Percentiles rank a stretch among this genome's conserved stretches.
phyloP scores from a whole-genome alignment of 441 rosid genomes.

The Dalechampia spathulata region DNA sequence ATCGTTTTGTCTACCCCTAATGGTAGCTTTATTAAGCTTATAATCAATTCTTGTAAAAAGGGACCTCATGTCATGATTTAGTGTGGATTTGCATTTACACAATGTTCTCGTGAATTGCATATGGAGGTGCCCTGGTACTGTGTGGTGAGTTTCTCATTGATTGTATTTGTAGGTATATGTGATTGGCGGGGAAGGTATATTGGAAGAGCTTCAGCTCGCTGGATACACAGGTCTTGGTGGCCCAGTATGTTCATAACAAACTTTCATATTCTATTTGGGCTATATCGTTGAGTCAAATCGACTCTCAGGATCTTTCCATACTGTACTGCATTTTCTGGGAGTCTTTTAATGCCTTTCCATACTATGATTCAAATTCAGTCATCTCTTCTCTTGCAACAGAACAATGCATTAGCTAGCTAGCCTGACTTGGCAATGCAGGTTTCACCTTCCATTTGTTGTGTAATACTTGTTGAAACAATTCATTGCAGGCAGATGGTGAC shows the following conservation, averaged over 20 bases:
- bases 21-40: no score
- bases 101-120: neutral
- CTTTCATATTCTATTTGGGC: neutral
- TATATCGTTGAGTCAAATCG: no score
- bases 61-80: no score
- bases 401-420: neutral
- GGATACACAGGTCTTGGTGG: constrained; percentile 90
- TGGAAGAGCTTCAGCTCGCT: constrained; percentile 88
- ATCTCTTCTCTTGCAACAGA: neutral
- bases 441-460: neutral
- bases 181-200: constrained; percentile 89
- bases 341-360: neutral
- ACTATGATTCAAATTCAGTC: neutral
- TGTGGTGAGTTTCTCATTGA: neutral
- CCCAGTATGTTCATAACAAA: constrained; percentile 43
- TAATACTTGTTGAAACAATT: neutral
- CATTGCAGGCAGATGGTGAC: constrained; percentile 67
- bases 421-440: neutral
- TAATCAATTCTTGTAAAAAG: no score
- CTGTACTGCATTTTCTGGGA: neutral
- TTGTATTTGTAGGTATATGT: constrained; percentile 57
- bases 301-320: no score
- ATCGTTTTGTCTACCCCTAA: constrained; percentile 1
- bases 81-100: no score
- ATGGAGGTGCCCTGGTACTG: neutral